Conservation (phyloP, 768 basidiomycete genomes). For the Leccinum variicolor region DNA sequence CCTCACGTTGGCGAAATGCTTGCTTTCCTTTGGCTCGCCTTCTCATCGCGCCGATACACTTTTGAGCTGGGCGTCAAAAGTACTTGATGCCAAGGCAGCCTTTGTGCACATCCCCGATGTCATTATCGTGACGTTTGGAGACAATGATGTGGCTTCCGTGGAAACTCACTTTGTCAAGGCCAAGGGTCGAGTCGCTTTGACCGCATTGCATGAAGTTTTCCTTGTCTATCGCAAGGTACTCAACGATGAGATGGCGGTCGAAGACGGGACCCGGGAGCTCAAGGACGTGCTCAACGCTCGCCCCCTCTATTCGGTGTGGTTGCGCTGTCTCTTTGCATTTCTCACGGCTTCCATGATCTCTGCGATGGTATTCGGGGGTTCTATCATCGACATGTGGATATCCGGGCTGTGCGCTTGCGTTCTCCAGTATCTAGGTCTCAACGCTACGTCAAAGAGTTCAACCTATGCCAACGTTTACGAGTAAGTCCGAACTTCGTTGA, state of each 20-base stretch:
- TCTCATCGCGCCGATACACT: conserved; percentile 92
- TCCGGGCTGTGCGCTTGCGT: conserved; percentile 65
- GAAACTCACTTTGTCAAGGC: conserved; percentile 88
- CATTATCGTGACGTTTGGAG: conserved; percentile 79
- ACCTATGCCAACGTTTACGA: conserved; percentile 97
- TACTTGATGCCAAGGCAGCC: conserved; percentile 75
- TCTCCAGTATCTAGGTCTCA: conserved; percentile 77
- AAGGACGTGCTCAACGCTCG: conserved; percentile 57
- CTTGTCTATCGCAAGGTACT: conserved; percentile 82
- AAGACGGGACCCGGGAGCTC: conserved; percentile 68
- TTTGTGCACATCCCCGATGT: conserved; percentile 83
- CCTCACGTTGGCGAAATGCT: conserved; percentile 79
- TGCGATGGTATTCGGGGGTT: conserved; percentile 78
- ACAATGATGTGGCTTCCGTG: conserved; percentile 65
- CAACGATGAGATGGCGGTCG: conserved; percentile 75
- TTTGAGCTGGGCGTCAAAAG: conserved; percentile 71
- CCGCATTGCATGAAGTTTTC: conserved; percentile 79
- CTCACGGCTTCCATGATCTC: conserved; percentile 78
- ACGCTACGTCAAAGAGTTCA: conserved; percentile 78
- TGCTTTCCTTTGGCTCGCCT: conserved; percentile 92
- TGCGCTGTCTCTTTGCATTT: conserved; percentile 73
- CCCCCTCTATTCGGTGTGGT: conserved; percentile 64
- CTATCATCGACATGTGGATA: conserved; percentile 80
- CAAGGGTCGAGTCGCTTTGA: conserved; percentile 75
- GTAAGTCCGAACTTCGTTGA: conserved; percentile 44